phyloP scores from a whole-genome alignment of 176 grass and related monocot species.

The Bromus sterilis region DNA sequence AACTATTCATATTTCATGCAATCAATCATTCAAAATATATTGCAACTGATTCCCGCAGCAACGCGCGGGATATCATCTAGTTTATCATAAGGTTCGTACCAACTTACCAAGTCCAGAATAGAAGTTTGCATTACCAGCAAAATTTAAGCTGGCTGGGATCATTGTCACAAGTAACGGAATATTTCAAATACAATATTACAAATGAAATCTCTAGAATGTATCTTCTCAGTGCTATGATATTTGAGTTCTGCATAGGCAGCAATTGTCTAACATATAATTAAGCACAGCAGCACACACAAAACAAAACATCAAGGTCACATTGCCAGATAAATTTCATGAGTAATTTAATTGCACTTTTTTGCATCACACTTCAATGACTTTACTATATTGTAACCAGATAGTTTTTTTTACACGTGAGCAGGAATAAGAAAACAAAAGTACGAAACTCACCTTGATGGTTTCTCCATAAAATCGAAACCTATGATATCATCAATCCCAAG shows the following conservation, averaged over 20 bases:
- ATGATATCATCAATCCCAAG: slow-evolving; percentile 93
- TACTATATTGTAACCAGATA: neutral
- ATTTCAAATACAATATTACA: neutral
- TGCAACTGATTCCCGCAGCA: too few species aligned
- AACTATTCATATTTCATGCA: too few species aligned
- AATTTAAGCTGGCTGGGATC: neutral
- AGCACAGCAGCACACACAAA: neutral
- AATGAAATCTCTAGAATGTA: neutral
- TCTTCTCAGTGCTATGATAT: neutral
- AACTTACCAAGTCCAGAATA: neutral
- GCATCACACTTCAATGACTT: neutral
- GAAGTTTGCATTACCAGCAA: neutral
- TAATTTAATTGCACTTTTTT: neutral
- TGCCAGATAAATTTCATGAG: slow-evolving; percentile 4
- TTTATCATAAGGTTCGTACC: neutral
- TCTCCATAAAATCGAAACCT: slow-evolving; percentile 98
- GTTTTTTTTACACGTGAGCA: neutral
- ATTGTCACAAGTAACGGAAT: neutral
- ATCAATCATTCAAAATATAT: too few species aligned
- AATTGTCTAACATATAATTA: neutral
- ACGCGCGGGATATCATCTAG: too few species aligned
- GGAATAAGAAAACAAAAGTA: slow-evolving; percentile 1
- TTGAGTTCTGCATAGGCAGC: neutral
- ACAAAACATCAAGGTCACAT: neutral
- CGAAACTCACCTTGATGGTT: slow-evolving; percentile 61